These are phyloP conservation scores for Candida mattraensis DNA, from an alignment of 805 yeast species.

Conservation along the genomic window DNA sequence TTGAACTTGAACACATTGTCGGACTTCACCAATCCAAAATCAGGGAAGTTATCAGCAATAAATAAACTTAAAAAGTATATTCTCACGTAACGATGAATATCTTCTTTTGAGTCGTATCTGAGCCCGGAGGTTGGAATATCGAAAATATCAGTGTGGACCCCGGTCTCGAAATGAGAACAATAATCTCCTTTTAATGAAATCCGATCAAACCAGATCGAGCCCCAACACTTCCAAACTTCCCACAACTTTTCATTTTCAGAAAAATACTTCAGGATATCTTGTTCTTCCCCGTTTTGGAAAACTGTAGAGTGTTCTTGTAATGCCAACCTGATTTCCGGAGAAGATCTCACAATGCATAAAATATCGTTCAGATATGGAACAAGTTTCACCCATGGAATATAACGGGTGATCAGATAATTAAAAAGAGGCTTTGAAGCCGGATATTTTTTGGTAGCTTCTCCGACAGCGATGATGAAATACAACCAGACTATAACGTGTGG, in stretches of 20 bases:
- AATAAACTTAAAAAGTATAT: constrained; percentile 50
- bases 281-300: constrained; percentile 23
- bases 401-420: constrained; percentile 49
- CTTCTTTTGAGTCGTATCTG: constrained; percentile 44
- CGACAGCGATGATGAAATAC: constrained; percentile 66
- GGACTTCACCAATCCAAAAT: constrained; percentile 54
- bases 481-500: constrained; percentile 79
- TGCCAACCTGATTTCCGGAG: constrained; percentile 20
- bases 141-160: constrained; percentile 56
- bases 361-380: constrained; percentile 63
- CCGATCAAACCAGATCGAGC: constrained; percentile 74
- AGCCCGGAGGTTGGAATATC: constrained; percentile 70
- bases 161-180: constrained; percentile 48
- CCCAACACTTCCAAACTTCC: constrained; percentile 87
- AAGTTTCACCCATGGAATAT: constrained; percentile 70
- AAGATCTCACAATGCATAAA: constrained; percentile 36
- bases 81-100: constrained; percentile 51
- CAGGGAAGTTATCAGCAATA: constrained; percentile 48
- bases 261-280: constrained; percentile 47
- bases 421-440: constrained; percentile 50
- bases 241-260: constrained; percentile 62
- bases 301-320: constrained; percentile 13
- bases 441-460: constrained; percentile 48
- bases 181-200: constrained; percentile 55
- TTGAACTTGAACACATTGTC: constrained; percentile 44